Evolutionary conservation across 2,329 filamentous ascomycete genomes (phyloP).

Genomic region (Penicillium sp.): DNA sequence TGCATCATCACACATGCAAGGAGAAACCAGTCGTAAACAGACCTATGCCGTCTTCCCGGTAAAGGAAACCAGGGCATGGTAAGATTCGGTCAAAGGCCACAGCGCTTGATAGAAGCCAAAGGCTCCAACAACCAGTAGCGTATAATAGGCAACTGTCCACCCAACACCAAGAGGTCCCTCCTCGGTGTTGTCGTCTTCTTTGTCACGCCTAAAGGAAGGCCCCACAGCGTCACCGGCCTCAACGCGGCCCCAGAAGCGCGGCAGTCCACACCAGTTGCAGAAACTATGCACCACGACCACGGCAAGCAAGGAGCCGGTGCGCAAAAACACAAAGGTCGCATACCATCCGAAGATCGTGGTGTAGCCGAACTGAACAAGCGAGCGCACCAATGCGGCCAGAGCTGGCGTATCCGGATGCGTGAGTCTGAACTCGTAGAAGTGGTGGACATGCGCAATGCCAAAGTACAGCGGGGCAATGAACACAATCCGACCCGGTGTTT

Average conservation of each 20-base stretch:
- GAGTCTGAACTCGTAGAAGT: conserved; percentile 91
- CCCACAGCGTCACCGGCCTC: conserved; percentile 51
- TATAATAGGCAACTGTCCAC: conserved; percentile 81
- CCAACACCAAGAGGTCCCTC: conserved; percentile 41
- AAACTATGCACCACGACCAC: conserved; percentile 79
- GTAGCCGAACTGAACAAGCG: conserved; percentile 81
- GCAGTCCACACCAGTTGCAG: conserved; percentile 90
- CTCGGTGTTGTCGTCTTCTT: conserved; percentile 38
- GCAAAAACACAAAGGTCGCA: conserved; percentile 82
- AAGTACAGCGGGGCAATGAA: conserved; percentile 87
- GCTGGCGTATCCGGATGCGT: conserved; percentile 72
- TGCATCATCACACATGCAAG: not conserved
- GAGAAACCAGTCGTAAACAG: not conserved
- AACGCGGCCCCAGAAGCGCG: conserved; percentile 79
- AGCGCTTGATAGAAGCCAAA: conserved; percentile 70
- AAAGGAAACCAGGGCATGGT: conserved; percentile 39
- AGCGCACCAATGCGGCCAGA: conserved; percentile 65
- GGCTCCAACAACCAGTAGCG: conserved; percentile 71
- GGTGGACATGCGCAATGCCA: conserved; percentile 89
- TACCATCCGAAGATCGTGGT: conserved; percentile 94
- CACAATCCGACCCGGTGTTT: conserved; percentile 61
- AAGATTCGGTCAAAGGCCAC: conserved; percentile 68
- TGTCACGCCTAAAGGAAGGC: conserved; percentile 37
- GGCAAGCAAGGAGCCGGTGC: conserved; percentile 77
- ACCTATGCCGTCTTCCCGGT: conserved; percentile 6